Evolutionary conservation across 2,329 filamentous ascomycete species (phyloP), one percentile per base, ranked within the genome.

Genomic region (Akanthomyces uredinophilus): DNA sequence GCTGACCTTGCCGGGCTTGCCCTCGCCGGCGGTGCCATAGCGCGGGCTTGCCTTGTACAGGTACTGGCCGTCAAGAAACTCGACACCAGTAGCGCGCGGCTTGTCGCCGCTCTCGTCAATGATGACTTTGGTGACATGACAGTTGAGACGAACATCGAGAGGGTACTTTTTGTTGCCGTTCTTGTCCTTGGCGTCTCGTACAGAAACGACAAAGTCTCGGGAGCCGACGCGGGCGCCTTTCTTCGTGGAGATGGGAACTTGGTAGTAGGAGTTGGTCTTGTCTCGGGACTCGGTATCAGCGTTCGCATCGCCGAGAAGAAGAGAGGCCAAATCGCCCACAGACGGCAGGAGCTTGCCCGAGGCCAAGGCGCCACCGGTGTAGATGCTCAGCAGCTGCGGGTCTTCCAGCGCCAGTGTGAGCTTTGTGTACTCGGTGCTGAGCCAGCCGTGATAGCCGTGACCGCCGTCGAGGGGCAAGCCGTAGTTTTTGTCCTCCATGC

Each of bases 391-490:
- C 5, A 87, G 75, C 69, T 85, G 78, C 1, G 75, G 72, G 63
- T 88, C 85, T 18, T 75, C 69, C 2, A 81, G 70, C 2, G 83
- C 78, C 32, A 87, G 75, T 16, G 72, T 76, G 49, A 86, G 71
- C 8, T 81, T 79, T 0, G 83, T 79, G 5, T 78, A 72, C 62
- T 78, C 77, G 1, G 81, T 84, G 29, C 72, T 70, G 20, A 86
- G 75, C 84, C 84, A 87, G 27, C 85, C 85, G 35, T 79, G 68
- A 65, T 78, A 82, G 14, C 85, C 85, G 66, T 88, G 85, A 5
- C 83, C 84, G 46, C 49, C 56, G 69, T 64, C 44, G 61, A 74
- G 61, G 64, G 75, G 60, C 68, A 75, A 62, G 1, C 84, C 73
- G 70, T 87, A 85, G 10, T 75, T 68, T 74, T 81, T 81, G 60